Evolutionary conservation across 23 red algal genomes (phyloP).

Genomic region (Cyanidium caldarium): DNA sequence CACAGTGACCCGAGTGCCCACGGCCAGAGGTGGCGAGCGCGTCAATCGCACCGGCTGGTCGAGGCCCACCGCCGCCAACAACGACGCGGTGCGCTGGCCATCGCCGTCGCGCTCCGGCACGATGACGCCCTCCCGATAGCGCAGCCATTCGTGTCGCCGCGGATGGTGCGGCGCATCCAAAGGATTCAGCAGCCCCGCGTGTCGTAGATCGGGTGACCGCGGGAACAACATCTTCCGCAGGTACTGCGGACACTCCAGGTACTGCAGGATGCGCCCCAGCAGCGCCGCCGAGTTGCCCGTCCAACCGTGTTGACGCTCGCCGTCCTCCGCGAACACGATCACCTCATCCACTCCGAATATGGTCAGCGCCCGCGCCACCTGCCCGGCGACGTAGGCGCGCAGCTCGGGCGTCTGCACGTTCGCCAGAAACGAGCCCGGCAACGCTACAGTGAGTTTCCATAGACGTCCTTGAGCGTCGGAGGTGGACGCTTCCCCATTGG

Average conservation of each 20-base stretch:
- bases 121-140: slow-evolving; percentile 73
- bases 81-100: not conserved
- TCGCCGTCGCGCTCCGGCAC: slow-evolving; percentile 3
- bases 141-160: slow-evolving; percentile 22
- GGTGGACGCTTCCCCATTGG: too few relatives aligned
- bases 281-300: not conserved
- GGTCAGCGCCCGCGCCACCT: slow-evolving; percentile 52
- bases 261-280: slow-evolving; percentile 43
- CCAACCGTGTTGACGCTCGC: not conserved
- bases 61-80: not conserved
- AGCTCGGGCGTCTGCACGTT: slow-evolving; percentile 67
- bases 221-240: slow-evolving; percentile 82
- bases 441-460: slow-evolving; percentile 51
- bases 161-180: slow-evolving; percentile 85
- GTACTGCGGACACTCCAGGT: slow-evolving; percentile 89
- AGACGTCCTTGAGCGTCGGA: not conserved
- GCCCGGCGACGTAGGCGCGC: slow-evolving; percentile 59
- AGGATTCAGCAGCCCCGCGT: slow-evolving; percentile 85
- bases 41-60: not conserved
- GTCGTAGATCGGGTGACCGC: slow-evolving; percentile 26
- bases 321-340: slow-evolving; percentile 55
- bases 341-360: slow-evolving; percentile 75
- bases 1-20: slow-evolving; percentile 6
- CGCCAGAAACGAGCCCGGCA: slow-evolving; percentile 67
- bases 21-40: not conserved